Evolutionary conservation across 345 rosid species (phyloP).

Genomic region (Ceriops decandra): DNA sequence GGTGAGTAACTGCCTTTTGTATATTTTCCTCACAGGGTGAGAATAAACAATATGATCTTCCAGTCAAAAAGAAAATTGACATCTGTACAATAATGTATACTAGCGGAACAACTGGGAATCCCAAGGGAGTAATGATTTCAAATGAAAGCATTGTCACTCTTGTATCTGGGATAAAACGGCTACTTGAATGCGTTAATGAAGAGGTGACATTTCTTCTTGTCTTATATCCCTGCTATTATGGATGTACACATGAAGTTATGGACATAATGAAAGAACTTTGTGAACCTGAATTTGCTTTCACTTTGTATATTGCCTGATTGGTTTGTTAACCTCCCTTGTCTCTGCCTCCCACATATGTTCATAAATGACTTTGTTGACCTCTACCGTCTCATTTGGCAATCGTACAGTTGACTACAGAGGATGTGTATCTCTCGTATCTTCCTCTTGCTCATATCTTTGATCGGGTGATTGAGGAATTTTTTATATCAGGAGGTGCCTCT

Average conservation of each 20-base stretch:
- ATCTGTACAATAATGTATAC: constrained; percentile 97
- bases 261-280: background rate
- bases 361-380: background rate
- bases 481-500: constrained; percentile 70
- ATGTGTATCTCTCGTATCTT: constrained; percentile 86
- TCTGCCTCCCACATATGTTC: background rate
- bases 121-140: constrained; percentile 94
- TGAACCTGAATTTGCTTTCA: background rate
- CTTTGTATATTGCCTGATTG: background rate
- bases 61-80: constrained; percentile 69
- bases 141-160: constrained; percentile 78
- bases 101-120: constrained; percentile 99
- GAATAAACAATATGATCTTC: constrained; percentile 64
- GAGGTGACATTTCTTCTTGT: constrained; percentile 38
- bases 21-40: constrained; percentile 52
- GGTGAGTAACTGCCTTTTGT: constrained; percentile 4
- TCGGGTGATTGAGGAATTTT: constrained; percentile 79
- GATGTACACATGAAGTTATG: background rate
- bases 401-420: constrained; percentile 60
- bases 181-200: constrained; percentile 61
- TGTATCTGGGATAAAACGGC: constrained; percentile 62
- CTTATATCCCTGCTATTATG: background rate
- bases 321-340: background rate
- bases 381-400: constrained; percentile 16
- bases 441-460: constrained; percentile 98